Evolutionary conservation across 2,329 filamentous ascomycete species (phyloP).

Genomic region (Pyrenophora seminiperda): DNA sequence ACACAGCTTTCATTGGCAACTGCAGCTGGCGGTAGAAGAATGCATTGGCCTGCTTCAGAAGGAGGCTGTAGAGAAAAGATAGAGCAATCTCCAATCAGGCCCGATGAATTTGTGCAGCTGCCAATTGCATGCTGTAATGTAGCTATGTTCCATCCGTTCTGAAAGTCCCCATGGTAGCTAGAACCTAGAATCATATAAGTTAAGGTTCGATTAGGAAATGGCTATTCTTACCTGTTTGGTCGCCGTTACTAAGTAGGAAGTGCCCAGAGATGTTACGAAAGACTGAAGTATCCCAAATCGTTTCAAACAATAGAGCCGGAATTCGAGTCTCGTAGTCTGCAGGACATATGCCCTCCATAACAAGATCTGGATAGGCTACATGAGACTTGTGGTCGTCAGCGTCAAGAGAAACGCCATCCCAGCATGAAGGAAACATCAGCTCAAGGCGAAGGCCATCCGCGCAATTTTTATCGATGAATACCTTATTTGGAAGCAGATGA

Average conservation of each 20-base stretch:
- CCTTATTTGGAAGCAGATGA: slow-evolving; percentile 14
- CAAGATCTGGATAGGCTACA: slow-evolving; percentile 76
- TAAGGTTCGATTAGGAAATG: slow-evolving; percentile 3
- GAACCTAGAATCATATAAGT: slow-evolving; percentile 30
- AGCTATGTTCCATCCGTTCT: slow-evolving; percentile 67
- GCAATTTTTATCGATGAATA: slow-evolving; percentile 15
- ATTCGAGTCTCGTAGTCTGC: slow-evolving; percentile 69
- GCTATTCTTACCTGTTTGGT: slow-evolving; percentile 55
- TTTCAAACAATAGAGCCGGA: slow-evolving; percentile 81
- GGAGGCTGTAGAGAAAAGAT: slow-evolving; percentile 38
- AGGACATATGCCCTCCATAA: slow-evolving; percentile 79
- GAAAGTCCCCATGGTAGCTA: slow-evolving; percentile 70
- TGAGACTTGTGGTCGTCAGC: slow-evolving; percentile 64
- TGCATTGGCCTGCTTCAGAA: slow-evolving; percentile 3
- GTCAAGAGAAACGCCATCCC: slow-evolving; percentile 33
- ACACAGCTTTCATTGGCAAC: slow-evolving; percentile 11
- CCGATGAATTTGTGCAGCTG: slow-evolving; percentile 64
- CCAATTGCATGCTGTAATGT: slow-evolving; percentile 69
- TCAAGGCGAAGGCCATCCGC: slow-evolving; percentile 19
- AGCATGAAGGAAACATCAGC: slow-evolving; percentile 29
- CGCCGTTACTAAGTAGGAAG: slow-evolving; percentile 80
- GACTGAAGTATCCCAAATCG: slow-evolving; percentile 75
- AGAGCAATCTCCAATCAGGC: slow-evolving; percentile 62
- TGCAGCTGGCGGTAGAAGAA: neutral
- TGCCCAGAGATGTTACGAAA: slow-evolving; percentile 68